Conservation (phyloP, 1,284 basidiomycete genomes). For the Tilletia setariae region DNA sequence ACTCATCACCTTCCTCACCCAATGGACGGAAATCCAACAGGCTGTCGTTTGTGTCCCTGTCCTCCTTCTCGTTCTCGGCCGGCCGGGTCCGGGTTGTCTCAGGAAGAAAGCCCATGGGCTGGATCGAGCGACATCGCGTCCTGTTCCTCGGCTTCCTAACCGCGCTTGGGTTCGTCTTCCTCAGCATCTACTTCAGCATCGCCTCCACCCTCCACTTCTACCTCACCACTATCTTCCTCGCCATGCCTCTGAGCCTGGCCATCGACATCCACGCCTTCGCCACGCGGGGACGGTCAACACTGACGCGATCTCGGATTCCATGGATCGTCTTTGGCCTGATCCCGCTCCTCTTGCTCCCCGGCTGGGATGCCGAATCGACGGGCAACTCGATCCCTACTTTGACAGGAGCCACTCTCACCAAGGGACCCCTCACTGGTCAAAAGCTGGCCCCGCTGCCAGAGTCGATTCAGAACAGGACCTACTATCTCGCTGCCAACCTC, state of each 20-base stretch:
- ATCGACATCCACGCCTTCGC: not conserved
- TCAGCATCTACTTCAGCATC: conserved; percentile 25
- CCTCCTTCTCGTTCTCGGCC: not conserved
- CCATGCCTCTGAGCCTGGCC: conserved; percentile 21
- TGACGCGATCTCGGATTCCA: not conserved
- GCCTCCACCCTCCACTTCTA: conserved; percentile 26
- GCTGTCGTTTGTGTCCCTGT: not conserved
- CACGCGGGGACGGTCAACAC: not conserved
- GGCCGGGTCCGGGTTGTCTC: not conserved
- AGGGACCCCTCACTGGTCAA: not conserved
- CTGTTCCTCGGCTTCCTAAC: not conserved
- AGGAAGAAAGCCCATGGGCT: not conserved
- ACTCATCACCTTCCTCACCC: not conserved
- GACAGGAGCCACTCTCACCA: not conserved
- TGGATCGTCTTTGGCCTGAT: conserved; percentile 18
- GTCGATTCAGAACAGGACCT: conserved; percentile 23
- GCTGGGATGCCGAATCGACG: conserved; percentile 11
- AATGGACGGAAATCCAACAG: conserved; percentile 1
- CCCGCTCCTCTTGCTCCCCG: conserved; percentile 16
- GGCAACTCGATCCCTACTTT: not conserved
- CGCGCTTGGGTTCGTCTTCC: not conserved
- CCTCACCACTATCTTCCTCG: conserved; percentile 18
- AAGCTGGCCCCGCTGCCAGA: not conserved
- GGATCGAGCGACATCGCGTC: conserved; percentile 7
- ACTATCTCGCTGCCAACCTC: conserved; percentile 40